Evolutionary conservation across 1,139 yeast genomes (phyloP), one percentile per base, ranked within the genome.

Genomic region (Scheffersomyces insectosa): DNA sequence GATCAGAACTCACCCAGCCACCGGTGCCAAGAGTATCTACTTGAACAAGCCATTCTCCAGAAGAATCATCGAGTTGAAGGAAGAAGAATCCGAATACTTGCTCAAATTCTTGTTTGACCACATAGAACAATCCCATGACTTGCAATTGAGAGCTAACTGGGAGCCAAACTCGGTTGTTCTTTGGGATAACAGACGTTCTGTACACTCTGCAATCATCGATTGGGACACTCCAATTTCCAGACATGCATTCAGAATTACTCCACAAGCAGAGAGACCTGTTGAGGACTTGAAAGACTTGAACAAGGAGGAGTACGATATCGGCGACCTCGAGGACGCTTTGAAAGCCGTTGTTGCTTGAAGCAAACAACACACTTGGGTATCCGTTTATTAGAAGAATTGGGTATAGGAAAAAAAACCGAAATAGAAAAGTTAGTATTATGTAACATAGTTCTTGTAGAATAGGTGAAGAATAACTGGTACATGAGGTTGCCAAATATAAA

Each of bases 71-170:
- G 85, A 81, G 38, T 70, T 77, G 59, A 79, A 80, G 61, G 63
- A 66, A 48, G 83, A 80, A 56, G 85, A 81, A 58, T 75, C 82
- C 3, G 77, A 74, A 39, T 66, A 63, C 44, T 63, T 81, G 52
- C 66, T 80, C 52, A 65, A 69, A 36, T 80, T 80, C 60, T 68
- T 80, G 51, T 77, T 69, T 57, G 64, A 66, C 43, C 77, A 72
- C 54, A 69, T 80, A 41, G 75, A 72, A 46, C 63, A 57, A 45
- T 62, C 79, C 14, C 76, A 72, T 41, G 85, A 80, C 54, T 68
- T 80, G 50, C 84, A 79, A 48, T 70, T 77, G 47, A 70, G 85
- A 58, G 82, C 79, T 14, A 72, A 65, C 50, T 80, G 84, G 83
- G 82, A 79, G 55, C 77, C 77, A 40, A 75, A 72, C 32, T 66